Percentiles rank a stretch among this genome's conserved stretches.
Conservation (phyloP, 164 flowering plant genomes). For the Magnolia sinica region DNA sequence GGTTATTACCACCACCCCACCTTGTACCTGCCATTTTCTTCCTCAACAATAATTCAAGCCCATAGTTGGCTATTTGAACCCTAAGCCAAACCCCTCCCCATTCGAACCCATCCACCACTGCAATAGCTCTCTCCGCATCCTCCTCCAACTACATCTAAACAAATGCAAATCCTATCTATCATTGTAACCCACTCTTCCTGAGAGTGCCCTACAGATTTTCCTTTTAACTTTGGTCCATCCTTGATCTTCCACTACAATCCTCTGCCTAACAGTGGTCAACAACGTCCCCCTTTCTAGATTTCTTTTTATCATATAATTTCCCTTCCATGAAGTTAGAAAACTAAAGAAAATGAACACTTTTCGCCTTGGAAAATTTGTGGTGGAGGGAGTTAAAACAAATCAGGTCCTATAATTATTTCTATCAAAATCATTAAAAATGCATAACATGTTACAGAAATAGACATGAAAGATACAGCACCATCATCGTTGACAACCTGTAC, state of each 20-base stretch:
- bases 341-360: background rate
- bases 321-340: background rate
- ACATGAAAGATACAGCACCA: conserved; percentile 85
- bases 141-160: too few species aligned
- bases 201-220: background rate
- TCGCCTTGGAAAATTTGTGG: background rate
- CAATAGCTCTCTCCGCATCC: too few species aligned
- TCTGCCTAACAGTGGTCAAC: background rate
- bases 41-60: too few species aligned
- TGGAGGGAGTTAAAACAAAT: background rate
- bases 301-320: background rate
- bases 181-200: too few species aligned
- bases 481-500: conserved; percentile 94
- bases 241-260: background rate
- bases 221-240: background rate
- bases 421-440: background rate
- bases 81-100: too few species aligned
- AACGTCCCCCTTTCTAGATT: background rate
- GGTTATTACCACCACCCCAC: too few species aligned
- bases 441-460: conserved; percentile 1
- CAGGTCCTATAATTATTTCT: background rate
- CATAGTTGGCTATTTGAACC: too few species aligned
- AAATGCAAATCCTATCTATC: too few species aligned
- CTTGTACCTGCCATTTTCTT: too few species aligned
- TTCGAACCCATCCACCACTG: too few species aligned